Conservation (phyloP, 2,329 filamentous ascomycete genomes). For the Torrubiellomyces zombiae region DNA sequence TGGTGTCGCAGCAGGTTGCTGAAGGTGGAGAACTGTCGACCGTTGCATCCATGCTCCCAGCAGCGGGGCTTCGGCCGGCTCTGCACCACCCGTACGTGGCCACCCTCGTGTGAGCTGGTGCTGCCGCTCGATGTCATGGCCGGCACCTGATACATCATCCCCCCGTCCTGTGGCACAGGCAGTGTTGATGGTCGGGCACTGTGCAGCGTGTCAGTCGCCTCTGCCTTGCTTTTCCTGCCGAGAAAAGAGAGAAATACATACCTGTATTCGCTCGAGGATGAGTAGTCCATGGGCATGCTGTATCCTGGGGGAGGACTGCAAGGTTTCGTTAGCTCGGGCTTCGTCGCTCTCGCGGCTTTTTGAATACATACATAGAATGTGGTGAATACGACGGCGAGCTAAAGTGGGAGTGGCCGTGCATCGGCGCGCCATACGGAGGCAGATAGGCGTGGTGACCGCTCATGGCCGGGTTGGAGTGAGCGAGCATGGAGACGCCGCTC, state of each 20-base stretch:
- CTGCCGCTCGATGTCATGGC: slow-evolving; percentile 19
- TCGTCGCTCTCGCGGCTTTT: no score
- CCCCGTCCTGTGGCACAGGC: slow-evolving; percentile 18
- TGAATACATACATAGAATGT: no score
- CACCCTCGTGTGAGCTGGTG: slow-evolving; percentile 18
- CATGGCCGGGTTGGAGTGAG: slow-evolving; percentile 29
- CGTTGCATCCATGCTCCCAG: slow-evolving; percentile 95
- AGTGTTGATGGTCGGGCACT: slow-evolving; percentile 23
- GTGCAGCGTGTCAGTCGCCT: slow-evolving; percentile 7
- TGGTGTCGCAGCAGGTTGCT: slow-evolving; percentile 89
- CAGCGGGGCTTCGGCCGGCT: slow-evolving; percentile 84
- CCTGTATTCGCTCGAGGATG: slow-evolving; percentile 20
- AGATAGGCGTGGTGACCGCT: slow-evolving; percentile 26
- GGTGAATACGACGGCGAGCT: no score
- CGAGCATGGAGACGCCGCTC: slow-evolving; percentile 33
- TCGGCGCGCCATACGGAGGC: slow-evolving; percentile 30
- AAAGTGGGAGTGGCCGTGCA: no score
- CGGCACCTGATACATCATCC: slow-evolving; percentile 27
- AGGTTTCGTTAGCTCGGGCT: no score
- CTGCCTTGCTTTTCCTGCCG: neutral
- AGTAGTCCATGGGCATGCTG: slow-evolving; percentile 28
- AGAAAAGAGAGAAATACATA: slow-evolving; percentile 10
- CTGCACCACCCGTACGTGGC: slow-evolving; percentile 52
- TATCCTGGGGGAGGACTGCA: slow-evolving; percentile 20
- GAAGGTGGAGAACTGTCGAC: slow-evolving; percentile 88